Base-by-base conservation (phyloP, 805 yeast species). In the Schizosaccharomyces osmophilus region DNA sequence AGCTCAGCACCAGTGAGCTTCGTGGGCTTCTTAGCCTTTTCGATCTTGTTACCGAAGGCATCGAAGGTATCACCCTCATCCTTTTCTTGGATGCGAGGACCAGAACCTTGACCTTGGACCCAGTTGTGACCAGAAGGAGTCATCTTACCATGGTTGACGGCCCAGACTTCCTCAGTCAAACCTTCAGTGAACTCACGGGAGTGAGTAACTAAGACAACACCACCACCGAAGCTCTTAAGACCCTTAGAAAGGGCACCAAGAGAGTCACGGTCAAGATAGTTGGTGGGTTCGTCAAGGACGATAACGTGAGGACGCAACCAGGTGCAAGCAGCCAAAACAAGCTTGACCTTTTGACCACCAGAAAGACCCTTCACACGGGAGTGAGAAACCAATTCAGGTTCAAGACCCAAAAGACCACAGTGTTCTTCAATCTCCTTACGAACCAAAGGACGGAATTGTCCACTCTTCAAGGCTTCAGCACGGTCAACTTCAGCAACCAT, bases 91-190 rank as follows among this genome's bases (percentile, higher is more conserved):
- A 93, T 77, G 85, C 99, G 89, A 79, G 99, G 98, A 81, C 99
- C 99, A 74, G 96, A 71, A 81, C 99, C 99, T 82, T 93, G 99
- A 79, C 99, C 99, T 72, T 86, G 82, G 72, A 93, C 99, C 99
- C 99, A 93, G 85, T 93, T 94, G 82, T 93, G 98, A 77, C 99
- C 99, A 70, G 99, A 93, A 78, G 98, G 98, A 74, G 95, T 86
- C 99, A 93, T 93, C 70, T 70, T 77, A 85, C 99, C 99, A 80
- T 90, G 89, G 68, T 86, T 74, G 69, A 93, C 98, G 73, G 98
- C 96, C 99, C 99, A 93, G 73, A 93, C 97, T 83, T 93, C 99
- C 80, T 93, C 97, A 75, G 98, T 93, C 77, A 93, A 79, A 76
- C 89, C 87, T 84, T 90, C 87, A 78, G 98, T 93, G 87, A 93